These are phyloP conservation scores for Arachis stenosperma DNA, from an alignment of 306 rosid genomes.

Conservation along the genomic window DNA sequence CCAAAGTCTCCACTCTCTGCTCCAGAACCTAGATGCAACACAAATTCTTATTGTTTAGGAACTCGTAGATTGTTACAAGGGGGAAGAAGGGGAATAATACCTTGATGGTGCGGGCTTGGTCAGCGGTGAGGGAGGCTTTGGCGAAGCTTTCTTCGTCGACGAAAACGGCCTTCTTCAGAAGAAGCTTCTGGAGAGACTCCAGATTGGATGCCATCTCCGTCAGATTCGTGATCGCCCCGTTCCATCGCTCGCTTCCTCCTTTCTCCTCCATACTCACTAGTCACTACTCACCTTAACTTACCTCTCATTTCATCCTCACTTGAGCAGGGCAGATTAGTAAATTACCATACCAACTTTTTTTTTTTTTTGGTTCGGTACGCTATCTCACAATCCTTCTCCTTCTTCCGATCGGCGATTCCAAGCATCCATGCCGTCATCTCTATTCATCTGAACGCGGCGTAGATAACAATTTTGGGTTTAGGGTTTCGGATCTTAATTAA, in stretches of 20 bases:
- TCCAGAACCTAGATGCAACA: slow-evolving; percentile 59
- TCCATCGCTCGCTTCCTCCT: slow-evolving; percentile 85
- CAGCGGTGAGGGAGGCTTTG: slow-evolving; percentile 85
- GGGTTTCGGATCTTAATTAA: background rate
- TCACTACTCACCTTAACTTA: no score
- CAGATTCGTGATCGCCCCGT: slow-evolving; percentile 81
- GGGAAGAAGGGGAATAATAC: slow-evolving; percentile 27
- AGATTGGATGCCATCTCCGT: slow-evolving; percentile 82
- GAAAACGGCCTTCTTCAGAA: slow-evolving; percentile 84
- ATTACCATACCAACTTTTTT: no score
- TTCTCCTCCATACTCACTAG: slow-evolving; percentile 60
- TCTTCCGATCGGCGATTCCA: no score
- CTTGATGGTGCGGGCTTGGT: slow-evolving; percentile 92
- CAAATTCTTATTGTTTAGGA: no score
- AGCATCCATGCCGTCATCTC: no score
- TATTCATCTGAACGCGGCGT: no score
- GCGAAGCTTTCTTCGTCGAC: slow-evolving; percentile 83
- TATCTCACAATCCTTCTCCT: no score
- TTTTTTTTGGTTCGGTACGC: no score
- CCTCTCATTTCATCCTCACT: no score
- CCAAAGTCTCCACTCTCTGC: slow-evolving; percentile 82
- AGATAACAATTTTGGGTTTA: no score
- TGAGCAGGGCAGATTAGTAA: no score
- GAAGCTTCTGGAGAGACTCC: slow-evolving; percentile 82
- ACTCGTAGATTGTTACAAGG: no score